Percentiles rank a stretch among this genome's conserved stretches.
These are phyloP conservation scores for Aspergillus hiratsukae DNA, from an alignment of 2,329 filamentous ascomycete genomes.

Conservation along the genomic window DNA sequence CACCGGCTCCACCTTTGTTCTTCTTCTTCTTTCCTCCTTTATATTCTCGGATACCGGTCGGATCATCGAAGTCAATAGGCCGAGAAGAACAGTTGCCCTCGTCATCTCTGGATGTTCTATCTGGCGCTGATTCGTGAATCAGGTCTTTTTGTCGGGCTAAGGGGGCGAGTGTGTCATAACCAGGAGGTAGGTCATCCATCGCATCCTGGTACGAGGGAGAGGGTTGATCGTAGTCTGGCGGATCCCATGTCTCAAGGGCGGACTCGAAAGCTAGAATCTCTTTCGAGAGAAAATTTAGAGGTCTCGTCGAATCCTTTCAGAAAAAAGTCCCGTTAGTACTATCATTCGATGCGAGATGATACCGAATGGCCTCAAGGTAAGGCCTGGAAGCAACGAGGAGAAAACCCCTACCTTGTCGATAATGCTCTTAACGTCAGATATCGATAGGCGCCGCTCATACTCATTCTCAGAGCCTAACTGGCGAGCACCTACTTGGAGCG, in stretches of 20 bases:
- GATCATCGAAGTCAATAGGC: slow-evolving; percentile 22
- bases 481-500: neutral
- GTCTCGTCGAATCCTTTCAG: slow-evolving; percentile 2
- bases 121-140: slow-evolving; percentile 5
- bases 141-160: slow-evolving; percentile 22
- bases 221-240: slow-evolving; percentile 18
- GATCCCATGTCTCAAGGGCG: slow-evolving; percentile 9
- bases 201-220: slow-evolving; percentile 33
- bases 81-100: slow-evolving; percentile 4
- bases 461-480: neutral
- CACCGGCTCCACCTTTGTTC: slow-evolving; percentile 13
- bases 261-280: slow-evolving; percentile 7
- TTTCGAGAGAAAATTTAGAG: slow-evolving; percentile 2
- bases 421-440: neutral
- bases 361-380: neutral
- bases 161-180: slow-evolving; percentile 25
- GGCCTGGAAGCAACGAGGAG: neutral
- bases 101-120: slow-evolving; percentile 3
- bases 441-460: neutral
- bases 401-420: neutral
- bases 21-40: slow-evolving; percentile 29
- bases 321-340: neutral
- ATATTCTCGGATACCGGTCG: slow-evolving; percentile 28
- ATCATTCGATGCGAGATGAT: neutral
- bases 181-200: slow-evolving; percentile 30